Evolutionary conservation across 2,329 filamentous ascomycete genomes (phyloP), one percentile per base, ranked within the genome.

Genomic region (Ophiostoma quercus): DNA sequence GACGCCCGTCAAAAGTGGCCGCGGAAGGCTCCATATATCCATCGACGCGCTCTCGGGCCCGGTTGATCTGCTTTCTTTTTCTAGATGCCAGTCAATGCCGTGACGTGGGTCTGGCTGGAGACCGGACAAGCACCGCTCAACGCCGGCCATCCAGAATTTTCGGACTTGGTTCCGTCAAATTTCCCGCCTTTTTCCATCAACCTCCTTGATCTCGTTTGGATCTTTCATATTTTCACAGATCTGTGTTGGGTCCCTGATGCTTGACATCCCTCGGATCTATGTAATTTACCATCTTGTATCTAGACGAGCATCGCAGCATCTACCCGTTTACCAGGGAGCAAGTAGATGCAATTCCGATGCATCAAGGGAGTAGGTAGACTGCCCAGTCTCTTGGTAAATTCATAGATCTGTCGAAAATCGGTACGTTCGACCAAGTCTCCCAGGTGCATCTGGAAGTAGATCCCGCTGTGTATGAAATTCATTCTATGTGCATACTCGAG

Each of bases 291-390:
- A 57, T 7, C 8, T 12, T 12, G n/a, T 19, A 25, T 57, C 22
- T 25, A 25, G 9, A 16, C 16, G 16, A 47, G 7, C 43, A 47
- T 47, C 43, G 4, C 43, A n/a, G 19, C 43, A 47, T 57, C 8
- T 29, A 57, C 4, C 51, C 3, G 12, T 47, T 16, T 8, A 47
- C 43, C 14, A 19, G 2, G 47, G 9, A n/a, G 22, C 8, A 25
- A 14, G n/a, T 57, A 57, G n/a, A 57, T 57, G 51, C 51, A 57
- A 57, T 47, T 47, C 43, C 43, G 16, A 47, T 47, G 43, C 43
- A 47, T 47, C 43, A 47, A 47, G 43, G 43, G 43, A n/a, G 43
- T 47, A n/a, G 43, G 19, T n/a, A n/a, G 5, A 6, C 5, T 16
- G 16, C 19, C 43, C 16, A 47, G 43, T n/a, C 4, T 47, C 3